phyloP scores from a whole-genome alignment of 2,329 filamentous ascomycete species.

The Paecilomyces sp. region DNA sequence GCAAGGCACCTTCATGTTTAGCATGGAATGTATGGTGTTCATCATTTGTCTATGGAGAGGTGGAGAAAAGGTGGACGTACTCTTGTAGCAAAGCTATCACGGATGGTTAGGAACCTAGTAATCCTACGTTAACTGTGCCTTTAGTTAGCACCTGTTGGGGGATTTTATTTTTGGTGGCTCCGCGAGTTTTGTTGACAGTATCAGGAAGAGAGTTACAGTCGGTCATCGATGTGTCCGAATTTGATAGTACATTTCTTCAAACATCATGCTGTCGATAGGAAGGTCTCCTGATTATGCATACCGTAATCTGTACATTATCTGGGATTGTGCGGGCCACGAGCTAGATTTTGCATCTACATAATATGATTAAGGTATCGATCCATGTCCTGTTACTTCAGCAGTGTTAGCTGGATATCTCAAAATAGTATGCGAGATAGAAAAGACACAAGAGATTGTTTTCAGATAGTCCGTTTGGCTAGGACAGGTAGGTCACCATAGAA shows the following conservation, averaged over 20 bases:
- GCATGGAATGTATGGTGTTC: constrained; percentile 54
- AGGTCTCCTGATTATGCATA: background rate
- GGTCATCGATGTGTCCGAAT: constrained; percentile 38
- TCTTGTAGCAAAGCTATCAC: constrained; percentile 7
- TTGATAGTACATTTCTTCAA: constrained; percentile 41
- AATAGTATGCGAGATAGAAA: constrained; percentile 1
- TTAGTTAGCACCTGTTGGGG: background rate
- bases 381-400: constrained; percentile 10
- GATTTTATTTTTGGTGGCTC: background rate
- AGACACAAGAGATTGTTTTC: constrained; percentile 23
- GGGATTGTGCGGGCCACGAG: background rate
- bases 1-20: constrained; percentile 50
- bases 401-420: constrained; percentile 17
- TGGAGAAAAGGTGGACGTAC: constrained; percentile 14
- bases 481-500: constrained; percentile 55
- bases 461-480: constrained; percentile 56
- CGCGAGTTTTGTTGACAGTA: background rate
- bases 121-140: background rate
- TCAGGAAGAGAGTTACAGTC: constrained; percentile 7
- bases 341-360: background rate
- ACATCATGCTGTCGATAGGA: constrained; percentile 31
- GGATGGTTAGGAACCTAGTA: constrained; percentile 3
- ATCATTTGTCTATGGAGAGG: constrained; percentile 37
- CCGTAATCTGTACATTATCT: constrained; percentile 1
- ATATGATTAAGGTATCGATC: background rate